phyloP scores from a whole-genome alignment of 148 eudicot genomes.

The Dianthus caryophyllus region DNA sequence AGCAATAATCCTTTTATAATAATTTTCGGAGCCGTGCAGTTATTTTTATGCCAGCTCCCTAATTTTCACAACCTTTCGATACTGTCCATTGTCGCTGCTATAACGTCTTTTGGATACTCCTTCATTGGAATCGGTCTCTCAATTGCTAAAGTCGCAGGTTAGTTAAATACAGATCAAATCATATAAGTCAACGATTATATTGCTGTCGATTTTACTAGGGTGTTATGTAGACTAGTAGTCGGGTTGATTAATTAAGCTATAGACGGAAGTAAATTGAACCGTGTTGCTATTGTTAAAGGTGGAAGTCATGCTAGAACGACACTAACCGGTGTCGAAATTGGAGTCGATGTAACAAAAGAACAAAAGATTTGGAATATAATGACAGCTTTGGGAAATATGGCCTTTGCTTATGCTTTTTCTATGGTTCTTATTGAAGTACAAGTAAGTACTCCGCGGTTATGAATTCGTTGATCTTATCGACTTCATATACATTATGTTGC shows the following conservation, averaged over 20 bases:
- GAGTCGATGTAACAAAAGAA: constrained; percentile 23
- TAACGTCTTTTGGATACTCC: constrained; percentile 66
- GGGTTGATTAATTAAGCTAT: not conserved
- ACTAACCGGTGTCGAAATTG: constrained; percentile 37
- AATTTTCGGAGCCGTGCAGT: constrained; percentile 38
- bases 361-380: constrained; percentile 43
- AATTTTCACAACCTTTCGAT: constrained; percentile 57
- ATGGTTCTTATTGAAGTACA: constrained; percentile 50
- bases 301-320: constrained; percentile 31
- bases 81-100: constrained; percentile 54
- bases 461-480: too few species aligned
- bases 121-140: constrained; percentile 62
- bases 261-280: too few species aligned
- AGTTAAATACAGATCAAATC: not conserved
- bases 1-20: constrained; percentile 40
- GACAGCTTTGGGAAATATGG: constrained; percentile 50
- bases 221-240: not conserved
- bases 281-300: constrained; percentile 18
- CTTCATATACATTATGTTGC: not conserved
- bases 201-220: not conserved
- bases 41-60: constrained; percentile 57
- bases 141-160: constrained; percentile 43
- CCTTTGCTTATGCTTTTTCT: constrained; percentile 56
- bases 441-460: constrained; percentile 18
- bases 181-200: not conserved